These are phyloP conservation scores for Discostella stelligera DNA, from an alignment of 352 stramenopile species.

Conservation along the genomic window DNA sequence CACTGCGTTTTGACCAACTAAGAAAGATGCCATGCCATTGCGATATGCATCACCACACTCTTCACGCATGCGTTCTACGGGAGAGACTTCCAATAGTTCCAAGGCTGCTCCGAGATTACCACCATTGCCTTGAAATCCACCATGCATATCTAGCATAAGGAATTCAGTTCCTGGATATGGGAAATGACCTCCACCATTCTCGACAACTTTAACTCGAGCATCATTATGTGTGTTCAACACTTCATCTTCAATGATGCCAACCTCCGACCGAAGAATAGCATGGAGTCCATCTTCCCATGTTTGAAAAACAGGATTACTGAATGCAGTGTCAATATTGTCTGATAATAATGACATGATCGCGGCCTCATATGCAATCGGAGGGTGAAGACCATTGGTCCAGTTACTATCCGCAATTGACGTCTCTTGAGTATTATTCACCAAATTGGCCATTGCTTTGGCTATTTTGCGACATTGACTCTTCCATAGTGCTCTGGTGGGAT, in stretches of 20 bases:
- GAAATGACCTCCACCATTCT: slow-evolving; percentile 26
- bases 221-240: slow-evolving; percentile 58
- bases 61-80: slow-evolving; percentile 20
- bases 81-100: slow-evolving; percentile 29
- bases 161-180: slow-evolving; percentile 43
- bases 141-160: slow-evolving; percentile 1
- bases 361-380: slow-evolving; percentile 53
- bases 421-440: neutral
- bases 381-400: slow-evolving; percentile 11
- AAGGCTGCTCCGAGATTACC: slow-evolving; percentile 38
- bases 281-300: slow-evolving; percentile 67
- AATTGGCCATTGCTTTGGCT: slow-evolving; percentile 32
- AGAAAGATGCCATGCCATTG: slow-evolving; percentile 42
- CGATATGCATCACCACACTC: slow-evolving; percentile 34
- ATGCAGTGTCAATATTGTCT: slow-evolving; percentile 55
- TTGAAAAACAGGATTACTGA: slow-evolving; percentile 51
- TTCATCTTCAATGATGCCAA: slow-evolving; percentile 63
- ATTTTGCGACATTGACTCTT: slow-evolving; percentile 64
- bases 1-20: slow-evolving; percentile 43
- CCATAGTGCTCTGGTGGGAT: slow-evolving; percentile 67
- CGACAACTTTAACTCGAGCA: slow-evolving; percentile 27
- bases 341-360: slow-evolving; percentile 68
- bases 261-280: slow-evolving; percentile 44
- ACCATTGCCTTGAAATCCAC: slow-evolving; percentile 2
- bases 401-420: neutral